These are phyloP conservation scores for Salisapilia sapeloensis DNA, from an alignment of 352 stramenopile species.

Conservation along the genomic window DNA sequence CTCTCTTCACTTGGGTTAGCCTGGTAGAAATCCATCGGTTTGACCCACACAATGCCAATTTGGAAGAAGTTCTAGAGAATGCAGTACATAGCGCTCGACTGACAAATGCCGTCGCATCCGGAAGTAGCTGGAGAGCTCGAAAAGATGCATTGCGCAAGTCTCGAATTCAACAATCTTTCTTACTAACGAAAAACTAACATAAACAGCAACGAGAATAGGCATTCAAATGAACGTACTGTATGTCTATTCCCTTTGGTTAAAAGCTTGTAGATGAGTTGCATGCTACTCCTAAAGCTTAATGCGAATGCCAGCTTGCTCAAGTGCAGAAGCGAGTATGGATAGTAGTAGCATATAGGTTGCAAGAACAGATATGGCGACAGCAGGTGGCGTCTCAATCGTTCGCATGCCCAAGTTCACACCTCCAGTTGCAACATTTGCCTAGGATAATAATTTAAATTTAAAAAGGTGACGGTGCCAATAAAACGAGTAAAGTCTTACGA, in stretches of 20 bases:
- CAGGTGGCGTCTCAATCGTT: conserved; percentile 42
- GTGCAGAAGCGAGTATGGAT: conserved; percentile 25
- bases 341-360: conserved; percentile 46
- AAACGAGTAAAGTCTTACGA: conserved; percentile 14
- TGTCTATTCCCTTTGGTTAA: too few relatives aligned
- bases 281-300: conserved; percentile 80
- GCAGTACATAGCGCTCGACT: conserved; percentile 10
- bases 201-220: too few relatives aligned
- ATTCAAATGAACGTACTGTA: too few relatives aligned
- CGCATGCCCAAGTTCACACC: conserved; percentile 65
- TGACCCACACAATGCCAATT: conserved; percentile 30
- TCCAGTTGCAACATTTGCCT: conserved; percentile 69
- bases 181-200: too few relatives aligned
- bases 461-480: neutral
- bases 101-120: conserved; percentile 3
- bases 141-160: conserved; percentile 49
- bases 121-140: conserved; percentile 54
- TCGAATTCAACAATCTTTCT: too few relatives aligned
- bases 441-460: neutral
- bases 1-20: conserved; percentile 63
- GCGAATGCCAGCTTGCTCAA: conserved; percentile 32
- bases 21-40: conserved; percentile 55
- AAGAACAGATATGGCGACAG: conserved; percentile 22
- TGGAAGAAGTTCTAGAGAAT: conserved; percentile 48
- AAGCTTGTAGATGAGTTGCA: too few relatives aligned